Evolutionary conservation across 768 basidiomycete species (phyloP).

Genomic region (Suillus fuscotomentosus): DNA sequence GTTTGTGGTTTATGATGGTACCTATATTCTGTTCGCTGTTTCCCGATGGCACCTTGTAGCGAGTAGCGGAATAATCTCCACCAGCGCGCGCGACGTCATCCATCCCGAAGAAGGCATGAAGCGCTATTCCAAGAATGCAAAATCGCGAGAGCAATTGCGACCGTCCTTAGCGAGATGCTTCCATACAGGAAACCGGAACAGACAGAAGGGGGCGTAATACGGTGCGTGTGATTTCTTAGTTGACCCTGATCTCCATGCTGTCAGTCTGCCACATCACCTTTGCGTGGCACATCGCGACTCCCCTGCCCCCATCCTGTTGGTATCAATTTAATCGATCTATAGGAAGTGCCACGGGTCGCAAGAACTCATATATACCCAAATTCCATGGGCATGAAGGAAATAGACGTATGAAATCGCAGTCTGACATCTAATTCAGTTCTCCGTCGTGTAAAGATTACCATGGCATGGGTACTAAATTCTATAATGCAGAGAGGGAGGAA

Average conservation of each 20-base stretch:
- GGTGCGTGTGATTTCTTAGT: conserved; percentile 39
- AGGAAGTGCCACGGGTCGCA: conserved; percentile 89
- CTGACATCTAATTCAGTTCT: background rate
- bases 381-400: conserved; percentile 73
- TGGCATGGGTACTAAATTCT: conserved; percentile 19
- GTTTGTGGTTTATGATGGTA: background rate
- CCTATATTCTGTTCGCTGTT: too few relatives aligned
- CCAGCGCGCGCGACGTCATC: conserved; percentile 3
- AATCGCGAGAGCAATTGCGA: conserved; percentile 77
- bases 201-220: conserved; percentile 60
- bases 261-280: background rate
- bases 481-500: conserved; percentile 33
- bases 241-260: background rate
- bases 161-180: conserved; percentile 68
- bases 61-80: background rate
- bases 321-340: background rate
- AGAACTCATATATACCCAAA: conserved; percentile 83
- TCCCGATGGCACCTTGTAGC: background rate
- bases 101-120: conserved; percentile 64
- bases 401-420: conserved; percentile 16
- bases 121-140: conserved; percentile 82
- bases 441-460: conserved; percentile 9
- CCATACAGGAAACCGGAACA: conserved; percentile 70
- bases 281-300: background rate
- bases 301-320: background rate